Percentiles rank a stretch among this genome's conserved stretches.
Evolutionary conservation across 305 asterid genomes (phyloP).

Genomic region (Fraxinus paxiana): DNA sequence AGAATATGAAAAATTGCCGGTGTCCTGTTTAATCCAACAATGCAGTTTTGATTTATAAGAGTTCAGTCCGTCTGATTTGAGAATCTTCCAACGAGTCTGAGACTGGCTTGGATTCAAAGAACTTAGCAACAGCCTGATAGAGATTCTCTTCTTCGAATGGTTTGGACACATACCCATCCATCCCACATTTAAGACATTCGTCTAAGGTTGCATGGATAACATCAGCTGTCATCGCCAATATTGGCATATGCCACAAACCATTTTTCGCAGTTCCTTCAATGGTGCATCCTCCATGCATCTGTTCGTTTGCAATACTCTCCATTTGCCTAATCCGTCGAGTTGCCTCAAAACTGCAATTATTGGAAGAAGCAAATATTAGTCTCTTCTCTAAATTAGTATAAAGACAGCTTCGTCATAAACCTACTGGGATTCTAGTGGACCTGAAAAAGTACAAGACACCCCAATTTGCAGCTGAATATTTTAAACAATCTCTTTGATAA

Average conservation of each 20-base stretch:
- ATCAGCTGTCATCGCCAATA: slow-evolving; percentile 93
- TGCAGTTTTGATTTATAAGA: neutral
- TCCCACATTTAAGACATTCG: slow-evolving; percentile 61
- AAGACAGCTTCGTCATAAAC: neutral
- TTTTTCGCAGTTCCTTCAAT: slow-evolving; percentile 18
- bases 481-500: neutral
- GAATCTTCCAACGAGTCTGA: slow-evolving; percentile 7
- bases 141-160: slow-evolving; percentile 83
- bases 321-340: slow-evolving; percentile 66
- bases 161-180: slow-evolving; percentile 87
- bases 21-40: neutral
- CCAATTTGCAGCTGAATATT: neutral
- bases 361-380: neutral
- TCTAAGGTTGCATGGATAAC: slow-evolving; percentile 78
- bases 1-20: slow-evolving; percentile 39
- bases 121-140: slow-evolving; percentile 68
- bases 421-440: neutral
- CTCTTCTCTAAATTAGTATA: neutral
- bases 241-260: slow-evolving; percentile 60
- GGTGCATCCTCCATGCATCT: slow-evolving; percentile 27
- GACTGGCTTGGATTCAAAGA: slow-evolving; percentile 50
- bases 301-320: slow-evolving; percentile 52
- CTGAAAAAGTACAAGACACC: neutral
- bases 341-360: slow-evolving; percentile 65
- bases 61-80: neutral